phyloP scores from a whole-genome alignment of 2,329 filamentous ascomycete species.

The Trichoderma simmonsii region DNA sequence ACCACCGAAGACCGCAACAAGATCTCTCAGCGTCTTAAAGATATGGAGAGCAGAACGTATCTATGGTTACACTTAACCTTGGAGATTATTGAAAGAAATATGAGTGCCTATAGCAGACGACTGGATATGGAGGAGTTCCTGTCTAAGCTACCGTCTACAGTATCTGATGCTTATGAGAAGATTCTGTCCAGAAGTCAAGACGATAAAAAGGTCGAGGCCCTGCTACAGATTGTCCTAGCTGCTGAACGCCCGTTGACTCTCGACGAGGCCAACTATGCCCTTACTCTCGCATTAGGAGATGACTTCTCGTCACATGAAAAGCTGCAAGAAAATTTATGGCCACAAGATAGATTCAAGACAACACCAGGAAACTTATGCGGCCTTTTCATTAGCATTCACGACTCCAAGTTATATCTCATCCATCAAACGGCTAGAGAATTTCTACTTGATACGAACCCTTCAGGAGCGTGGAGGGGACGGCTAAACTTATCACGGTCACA shows the following conservation, averaged over 20 bases:
- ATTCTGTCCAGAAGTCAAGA: conserved; percentile 22
- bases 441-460: conserved; percentile 4
- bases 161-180: conserved; percentile 28
- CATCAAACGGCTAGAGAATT: conserved; percentile 16
- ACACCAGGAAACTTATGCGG: conserved; percentile 2
- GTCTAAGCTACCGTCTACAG: conserved; percentile 21
- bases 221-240: conserved; percentile 1
- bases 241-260: conserved; percentile 10
- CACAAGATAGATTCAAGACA: background rate
- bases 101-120: conserved; percentile 16
- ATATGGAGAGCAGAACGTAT: conserved; percentile 36
- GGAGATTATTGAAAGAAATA: conserved; percentile 28
- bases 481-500: background rate
- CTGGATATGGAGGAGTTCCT: conserved; percentile 19
- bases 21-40: conserved; percentile 28
- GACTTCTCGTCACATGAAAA: background rate
- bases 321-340: background rate
- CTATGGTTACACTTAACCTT: conserved; percentile 39
- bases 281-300: background rate
- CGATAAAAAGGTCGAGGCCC: background rate
- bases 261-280: conserved; percentile 5
- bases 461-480: background rate
- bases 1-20: conserved; percentile 16
- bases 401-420: conserved; percentile 6
- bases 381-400: conserved; percentile 8